A percentile compares a stretch with the other conserved stretches of the same genome.
Conservation (phyloP, 2,329 filamentous ascomycete species). For the Ophiostoma sp. region DNA sequence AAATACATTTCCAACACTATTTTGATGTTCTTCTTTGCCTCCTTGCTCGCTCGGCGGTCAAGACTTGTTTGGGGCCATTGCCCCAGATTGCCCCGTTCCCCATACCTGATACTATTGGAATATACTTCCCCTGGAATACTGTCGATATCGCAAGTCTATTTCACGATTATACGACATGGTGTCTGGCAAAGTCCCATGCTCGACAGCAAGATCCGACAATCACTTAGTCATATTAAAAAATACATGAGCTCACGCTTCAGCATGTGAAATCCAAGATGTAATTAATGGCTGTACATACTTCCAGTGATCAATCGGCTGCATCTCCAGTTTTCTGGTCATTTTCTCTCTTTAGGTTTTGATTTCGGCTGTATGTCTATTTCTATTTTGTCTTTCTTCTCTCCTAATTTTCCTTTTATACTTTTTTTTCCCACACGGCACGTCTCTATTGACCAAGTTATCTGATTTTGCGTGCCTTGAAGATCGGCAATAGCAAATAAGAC, state of each 20-base stretch:
- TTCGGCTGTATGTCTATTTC: background rate
- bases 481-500: background rate
- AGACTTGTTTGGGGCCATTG: background rate
- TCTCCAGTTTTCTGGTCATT: background rate
- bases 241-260: background rate
- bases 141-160: background rate
- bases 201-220: background rate
- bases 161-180: background rate
- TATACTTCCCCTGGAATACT: background rate
- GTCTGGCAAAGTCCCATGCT: no score
- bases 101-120: background rate
- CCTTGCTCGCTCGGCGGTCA: background rate
- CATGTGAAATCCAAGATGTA: background rate
- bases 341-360: background rate
- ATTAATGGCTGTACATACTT: background rate
- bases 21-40: background rate
- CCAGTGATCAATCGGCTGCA: background rate
- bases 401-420: background rate
- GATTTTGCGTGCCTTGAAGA: background rate
- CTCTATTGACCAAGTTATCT: slow-evolving; percentile 3
- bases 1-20: background rate
- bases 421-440: background rate
- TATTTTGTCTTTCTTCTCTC: background rate
- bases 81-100: background rate
- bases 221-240: background rate